Conservation (phyloP, 768 basidiomycete species). For the Pleurotus tuber-regium region DNA sequence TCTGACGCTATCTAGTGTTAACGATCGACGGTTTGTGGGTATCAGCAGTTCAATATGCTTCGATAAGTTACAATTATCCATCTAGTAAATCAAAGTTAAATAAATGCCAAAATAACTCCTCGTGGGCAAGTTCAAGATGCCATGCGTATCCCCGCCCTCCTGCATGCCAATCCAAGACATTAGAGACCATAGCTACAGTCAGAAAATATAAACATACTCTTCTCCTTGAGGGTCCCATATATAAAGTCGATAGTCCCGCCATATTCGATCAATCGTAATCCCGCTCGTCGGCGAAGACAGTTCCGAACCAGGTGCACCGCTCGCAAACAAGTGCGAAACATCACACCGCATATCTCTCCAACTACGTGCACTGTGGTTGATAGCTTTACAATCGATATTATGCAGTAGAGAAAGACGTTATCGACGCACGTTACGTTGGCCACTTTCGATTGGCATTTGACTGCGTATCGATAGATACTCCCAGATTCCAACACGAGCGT, state of each 20-base stretch:
- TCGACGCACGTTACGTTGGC: conserved; percentile 64
- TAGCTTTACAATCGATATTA: not conserved
- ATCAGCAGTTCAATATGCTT: no score
- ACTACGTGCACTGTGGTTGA: conserved; percentile 48
- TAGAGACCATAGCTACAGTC: not conserved
- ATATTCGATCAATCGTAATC: conserved; percentile 62
- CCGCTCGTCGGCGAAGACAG: conserved; percentile 41
- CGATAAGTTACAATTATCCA: no score
- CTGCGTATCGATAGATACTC: conserved; percentile 63
- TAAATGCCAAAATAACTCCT: not conserved
- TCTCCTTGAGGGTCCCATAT: conserved; percentile 45
- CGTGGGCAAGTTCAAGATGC: no score
- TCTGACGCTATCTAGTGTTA: no score
- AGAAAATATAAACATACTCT: not conserved
- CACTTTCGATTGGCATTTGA: conserved; percentile 63
- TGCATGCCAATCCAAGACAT: not conserved
- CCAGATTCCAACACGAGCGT: conserved; percentile 71
- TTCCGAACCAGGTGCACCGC: conserved; percentile 26
- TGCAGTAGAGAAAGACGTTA: conserved; percentile 7
- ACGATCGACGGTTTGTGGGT: no score
- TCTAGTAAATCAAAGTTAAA: no score
- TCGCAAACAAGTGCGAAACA: conserved; percentile 58
- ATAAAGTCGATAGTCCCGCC: conserved; percentile 64
- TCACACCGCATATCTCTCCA: conserved; percentile 65
- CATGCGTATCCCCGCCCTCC: not conserved